Evolutionary conservation across 371 early-diverging fungal species (phyloP), one percentile per base, ranked within the genome.

Genomic region (Funneliformis caledonium): DNA sequence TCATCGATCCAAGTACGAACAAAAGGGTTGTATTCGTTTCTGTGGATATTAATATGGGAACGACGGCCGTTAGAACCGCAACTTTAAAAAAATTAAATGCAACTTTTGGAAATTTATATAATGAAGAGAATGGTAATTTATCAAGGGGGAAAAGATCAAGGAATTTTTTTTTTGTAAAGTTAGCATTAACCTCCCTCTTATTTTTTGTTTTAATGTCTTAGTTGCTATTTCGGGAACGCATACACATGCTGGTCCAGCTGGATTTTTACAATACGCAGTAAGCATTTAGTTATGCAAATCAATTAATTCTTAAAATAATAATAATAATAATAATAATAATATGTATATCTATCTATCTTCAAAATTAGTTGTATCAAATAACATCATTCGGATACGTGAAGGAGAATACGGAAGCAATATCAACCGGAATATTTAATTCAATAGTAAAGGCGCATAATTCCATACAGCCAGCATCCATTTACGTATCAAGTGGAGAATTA

Each of bases 201-300:
- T 67, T 16, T 33, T 67, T 1, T 65, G 42, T 67, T 37, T 37
- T 2, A 37, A 37, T 37, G 37, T 37, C 37, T 37, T 37, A 67
- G 67, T 93, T 33, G 88, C 90, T 88, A 80, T 92, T 6, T 89
- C 91, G 1, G 90, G 90, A 48, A 92, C 91, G 12, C 93, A 93
- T 83, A 89, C 91, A 8, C 93, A 93, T 78, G 86, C 88, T 76
- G 86, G 86, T 4, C 84, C 87, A 81, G 89, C 85, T 61, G 87
- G 88, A 10, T 89, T 84, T 68, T 69, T 87, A 8, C 85, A 90
- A 77, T 84, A 90, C 72, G 42, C 73, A 31, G 56, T 85, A 68
- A 77, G 81, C 81, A 67, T 73, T 76, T 37, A 2, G 1, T 37
- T 37, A 14, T 85, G 4, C 82, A 64, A n/a, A n/a, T n/a, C n/a